Conservation (phyloP, 768 basidiomycete genomes). For the Leccinum fibrillosum region DNA sequence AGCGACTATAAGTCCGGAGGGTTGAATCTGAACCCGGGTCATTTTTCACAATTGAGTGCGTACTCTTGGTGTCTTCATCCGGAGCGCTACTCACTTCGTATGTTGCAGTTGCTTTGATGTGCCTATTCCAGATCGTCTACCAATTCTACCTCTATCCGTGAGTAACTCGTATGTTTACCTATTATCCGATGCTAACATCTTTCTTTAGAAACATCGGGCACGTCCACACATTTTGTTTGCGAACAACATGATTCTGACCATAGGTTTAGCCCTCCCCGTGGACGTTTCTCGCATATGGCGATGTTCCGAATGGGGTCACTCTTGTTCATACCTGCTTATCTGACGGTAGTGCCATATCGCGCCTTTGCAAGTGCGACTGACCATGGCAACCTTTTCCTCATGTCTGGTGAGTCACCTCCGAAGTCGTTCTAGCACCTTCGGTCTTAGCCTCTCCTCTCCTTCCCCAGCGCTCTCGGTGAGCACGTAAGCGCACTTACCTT, state of each 20-base stretch:
- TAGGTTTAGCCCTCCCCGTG: conserved; percentile 63
- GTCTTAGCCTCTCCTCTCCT: conserved; percentile 6
- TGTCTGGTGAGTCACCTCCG: conserved; percentile 57
- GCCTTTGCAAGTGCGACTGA: conserved; percentile 64
- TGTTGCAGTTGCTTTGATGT: conserved; percentile 82
- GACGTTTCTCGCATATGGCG: conserved; percentile 77
- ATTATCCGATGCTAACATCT: not conserved
- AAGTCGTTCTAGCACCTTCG: not conserved
- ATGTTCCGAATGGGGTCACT: conserved; percentile 89
- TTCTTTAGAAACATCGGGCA: conserved; percentile 61
- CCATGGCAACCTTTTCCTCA: conserved; percentile 74
- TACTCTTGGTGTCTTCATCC: conserved; percentile 8
- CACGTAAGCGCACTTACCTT: conserved; percentile 55
- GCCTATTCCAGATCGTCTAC: conserved; percentile 88
- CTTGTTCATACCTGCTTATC: conserved; percentile 87
- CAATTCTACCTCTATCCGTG: conserved; percentile 91
- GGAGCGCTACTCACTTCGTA: not conserved
- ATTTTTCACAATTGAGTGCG: conserved; percentile 89
- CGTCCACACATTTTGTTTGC: conserved; percentile 11
- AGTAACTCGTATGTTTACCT: conserved; percentile 27
- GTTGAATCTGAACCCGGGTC: conserved; percentile 82
- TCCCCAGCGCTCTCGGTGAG: conserved; percentile 63
- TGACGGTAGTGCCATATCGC: conserved; percentile 73
- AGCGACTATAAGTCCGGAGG: conserved; percentile 87
- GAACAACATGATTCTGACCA: conserved; percentile 4